Conservation (phyloP, 2,329 filamentous ascomycete genomes). For the Zymoseptoria ardabiliae region DNA sequence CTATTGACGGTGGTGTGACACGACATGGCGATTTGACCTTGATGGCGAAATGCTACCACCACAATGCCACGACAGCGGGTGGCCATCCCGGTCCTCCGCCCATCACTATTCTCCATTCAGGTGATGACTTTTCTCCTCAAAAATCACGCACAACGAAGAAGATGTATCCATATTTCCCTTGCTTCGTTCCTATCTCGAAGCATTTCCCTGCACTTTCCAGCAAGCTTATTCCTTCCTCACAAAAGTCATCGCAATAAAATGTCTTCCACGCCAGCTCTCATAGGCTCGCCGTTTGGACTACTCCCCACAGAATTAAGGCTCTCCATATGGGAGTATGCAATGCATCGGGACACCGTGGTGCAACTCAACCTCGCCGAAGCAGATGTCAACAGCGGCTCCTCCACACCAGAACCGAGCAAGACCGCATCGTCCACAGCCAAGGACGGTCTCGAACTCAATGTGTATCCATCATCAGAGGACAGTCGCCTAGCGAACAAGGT, state of each 20-base stretch:
- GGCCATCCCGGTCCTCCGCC: background rate
- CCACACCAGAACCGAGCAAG: background rate
- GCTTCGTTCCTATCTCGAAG: background rate
- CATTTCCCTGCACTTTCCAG: background rate
- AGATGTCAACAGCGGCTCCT: background rate
- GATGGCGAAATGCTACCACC: background rate
- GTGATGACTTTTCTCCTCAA: background rate
- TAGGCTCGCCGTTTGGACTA: background rate
- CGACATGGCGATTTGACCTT: background rate
- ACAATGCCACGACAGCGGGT: background rate
- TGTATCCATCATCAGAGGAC: background rate
- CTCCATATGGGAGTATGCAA: background rate
- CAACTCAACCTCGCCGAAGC: background rate
- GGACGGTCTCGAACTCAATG: background rate
- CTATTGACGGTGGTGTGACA: background rate
- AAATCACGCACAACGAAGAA: background rate
- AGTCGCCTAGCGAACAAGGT: background rate
- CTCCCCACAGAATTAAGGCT: background rate
- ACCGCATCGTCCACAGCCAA: background rate
- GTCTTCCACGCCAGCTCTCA: background rate
- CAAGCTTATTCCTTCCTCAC: background rate
- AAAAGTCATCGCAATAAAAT: background rate
- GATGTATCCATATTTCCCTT: background rate
- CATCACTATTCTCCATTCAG: slow-evolving; percentile 1
- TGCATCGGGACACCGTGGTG: background rate